Evolutionary conservation across 2,329 filamentous ascomycete species (phyloP), one percentile per base, ranked within the genome.

Genomic region (Claviceps sp.): DNA sequence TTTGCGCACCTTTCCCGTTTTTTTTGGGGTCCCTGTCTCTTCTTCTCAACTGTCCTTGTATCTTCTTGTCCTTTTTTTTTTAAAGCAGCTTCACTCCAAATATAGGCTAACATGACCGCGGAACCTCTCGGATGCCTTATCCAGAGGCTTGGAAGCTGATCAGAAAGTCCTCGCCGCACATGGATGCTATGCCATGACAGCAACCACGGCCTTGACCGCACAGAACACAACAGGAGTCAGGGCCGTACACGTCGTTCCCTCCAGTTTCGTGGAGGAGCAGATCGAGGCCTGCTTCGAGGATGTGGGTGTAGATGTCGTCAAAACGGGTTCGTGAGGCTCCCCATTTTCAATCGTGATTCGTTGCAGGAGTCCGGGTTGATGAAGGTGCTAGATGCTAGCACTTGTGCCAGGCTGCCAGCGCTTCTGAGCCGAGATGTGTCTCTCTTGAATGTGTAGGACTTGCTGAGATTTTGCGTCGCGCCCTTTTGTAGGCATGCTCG

Each of bases 141-240:
- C 39, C 61, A 95, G 90, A 52, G 93, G 91, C 50, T 80, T 98
- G 38, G 91, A 98, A 68, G 93, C 91, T 41, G 91, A 97, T 65
- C 90, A 97, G 64, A 95, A 95, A 66, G 89, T 95, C 55, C 85
- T 95, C 55, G 86, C 89, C 45, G 88, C 87, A 17, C 89, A 97
- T 77, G 84, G 85, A 54, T 93, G 87, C 70, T 97, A 97, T 74
- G 89, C 89, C 54, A 94, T 96, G 82, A 96, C 91, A 49, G 89
- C 90, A 22, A 96, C 91, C 10, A 94, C 91, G 14, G 91, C 91
- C 19, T 73, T 98, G 63, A 98, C 93, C n/a, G 90, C 89, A 16
- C 93, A 97, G 64, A 95, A 97, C 68, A 98, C 93, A 0, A 75
- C 79, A 50, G 89, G 89, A 4, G 89, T 97, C 14, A 75, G 81